These are phyloP conservation scores for Dactylis glomerata DNA, from an alignment of 176 grass and related monocot genomes.

Conservation along the genomic window DNA sequence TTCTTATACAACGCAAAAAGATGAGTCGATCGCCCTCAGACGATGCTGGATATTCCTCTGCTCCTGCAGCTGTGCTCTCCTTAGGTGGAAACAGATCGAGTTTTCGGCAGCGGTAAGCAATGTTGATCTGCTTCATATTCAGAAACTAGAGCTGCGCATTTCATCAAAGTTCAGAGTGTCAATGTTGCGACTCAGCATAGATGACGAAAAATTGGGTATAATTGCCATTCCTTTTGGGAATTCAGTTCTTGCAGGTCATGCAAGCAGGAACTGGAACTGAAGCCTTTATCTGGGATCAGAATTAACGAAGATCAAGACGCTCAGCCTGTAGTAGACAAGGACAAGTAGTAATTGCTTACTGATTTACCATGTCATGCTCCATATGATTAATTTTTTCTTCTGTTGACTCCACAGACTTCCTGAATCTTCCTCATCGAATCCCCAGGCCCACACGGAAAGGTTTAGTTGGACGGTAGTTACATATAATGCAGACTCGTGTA, in stretches of 20 bases:
- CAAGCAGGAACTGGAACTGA: constrained; percentile 39
- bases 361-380: not conserved
- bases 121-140: not conserved
- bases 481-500: not conserved
- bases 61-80: constrained; percentile 5
- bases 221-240: not conserved
- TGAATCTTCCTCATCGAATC: not conserved
- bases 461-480: not conserved
- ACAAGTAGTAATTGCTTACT: constrained; percentile 21
- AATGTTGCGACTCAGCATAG: not conserved
- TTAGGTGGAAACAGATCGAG: not conserved
- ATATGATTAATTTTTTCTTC: not conserved
- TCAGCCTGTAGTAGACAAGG: not conserved
- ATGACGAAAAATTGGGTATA: not conserved
- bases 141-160: not conserved
- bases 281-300: not conserved
- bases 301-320: not conserved
- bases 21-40: not conserved
- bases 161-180: not conserved
- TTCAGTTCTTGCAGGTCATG: constrained; percentile 18
- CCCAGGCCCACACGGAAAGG: not conserved
- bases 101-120: constrained; percentile 32
- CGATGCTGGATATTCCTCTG: not conserved
- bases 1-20: not conserved
- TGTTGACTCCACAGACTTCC: not conserved